Evolutionary conservation across 306 rosid genomes (phyloP), one percentile per base, ranked within the genome.

Genomic region (Hylodesmum podocarpum): DNA sequence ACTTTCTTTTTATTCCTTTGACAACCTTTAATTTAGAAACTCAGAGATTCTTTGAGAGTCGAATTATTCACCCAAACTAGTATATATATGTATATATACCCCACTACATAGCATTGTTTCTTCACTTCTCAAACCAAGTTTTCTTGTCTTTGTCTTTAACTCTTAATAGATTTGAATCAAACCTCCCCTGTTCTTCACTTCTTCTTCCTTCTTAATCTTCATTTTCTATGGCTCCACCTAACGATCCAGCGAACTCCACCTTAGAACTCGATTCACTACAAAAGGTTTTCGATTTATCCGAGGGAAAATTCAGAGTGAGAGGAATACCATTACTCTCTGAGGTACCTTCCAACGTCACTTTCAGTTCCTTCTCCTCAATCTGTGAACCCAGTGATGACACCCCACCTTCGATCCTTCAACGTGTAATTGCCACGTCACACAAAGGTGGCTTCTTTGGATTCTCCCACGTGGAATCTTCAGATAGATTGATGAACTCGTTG

Each of bases 361-460:
- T 92, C 70, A 73, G 19, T 2, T 84, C 91, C n/a, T 94, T 87
- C 53, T 81, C 86, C 50, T 83, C 87, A 3, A 8, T 82, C n/a
- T 74, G 53, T 62, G 75, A 83, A 31, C 16, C 84, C 16, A 80
- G 90, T 16, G 90, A 87, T 10, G 95, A n/a, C n/a, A n/a, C 88
- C 3, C 91, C 96, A 59, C 53, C 76, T 70, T 80, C 86, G 15
- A 43, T 94, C 50, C 71, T 91, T 74, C 83, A 86, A 9, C 83
- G 87, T 4, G 93, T 90, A 53, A 78, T 29, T 62, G 43, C 75
- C 4, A 55, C 31, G 28, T 87, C 96, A 47, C 88, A 82, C 85
- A 88, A 77, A 82, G 94, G 97, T 6, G 96, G 97, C 1, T 94
- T 94, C 83, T 82, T 94, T 2, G 97, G 97, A 11, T 91, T 94